Percentiles rank a stretch among this genome's conserved stretches.
Evolutionary conservation across 192 early-diverging fungal species (phyloP).

Genomic region (Lunasporangiospora selenospora): DNA sequence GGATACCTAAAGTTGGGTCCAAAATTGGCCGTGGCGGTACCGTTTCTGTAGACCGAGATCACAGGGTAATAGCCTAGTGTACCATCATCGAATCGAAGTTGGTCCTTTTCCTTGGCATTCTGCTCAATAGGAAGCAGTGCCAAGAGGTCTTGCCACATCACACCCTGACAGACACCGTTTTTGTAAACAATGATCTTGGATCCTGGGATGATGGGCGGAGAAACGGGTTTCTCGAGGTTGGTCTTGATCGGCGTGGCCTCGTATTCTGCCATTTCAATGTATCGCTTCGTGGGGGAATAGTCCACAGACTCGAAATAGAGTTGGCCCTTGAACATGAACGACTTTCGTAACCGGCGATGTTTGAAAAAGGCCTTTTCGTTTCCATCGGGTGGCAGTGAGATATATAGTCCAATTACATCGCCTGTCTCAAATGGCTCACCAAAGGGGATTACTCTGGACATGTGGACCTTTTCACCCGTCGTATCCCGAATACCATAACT

Average conservation of each 20-base stretch:
- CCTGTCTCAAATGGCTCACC: slow-evolving; percentile 66
- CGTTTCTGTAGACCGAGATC: slow-evolving; percentile 67
- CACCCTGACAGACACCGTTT: slow-evolving; percentile 65
- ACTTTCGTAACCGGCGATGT: slow-evolving; percentile 51
- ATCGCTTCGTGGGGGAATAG: slow-evolving; percentile 53
- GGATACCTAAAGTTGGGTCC: slow-evolving; percentile 68
- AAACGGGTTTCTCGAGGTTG: slow-evolving; percentile 18
- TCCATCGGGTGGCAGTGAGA: slow-evolving; percentile 55
- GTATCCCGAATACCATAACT: slow-evolving; percentile 69
- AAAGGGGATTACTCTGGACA: slow-evolving; percentile 53
- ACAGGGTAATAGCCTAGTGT: slow-evolving; percentile 71
- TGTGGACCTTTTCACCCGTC: slow-evolving; percentile 66
- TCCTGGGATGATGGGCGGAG: slow-evolving; percentile 51
- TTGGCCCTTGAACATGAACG: slow-evolving; percentile 60
- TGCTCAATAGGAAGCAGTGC: slow-evolving; percentile 53
- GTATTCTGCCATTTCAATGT: slow-evolving; percentile 55
- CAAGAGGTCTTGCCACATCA: slow-evolving; percentile 60
- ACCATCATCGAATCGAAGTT: slow-evolving; percentile 63
- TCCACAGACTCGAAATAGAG: slow-evolving; percentile 65
- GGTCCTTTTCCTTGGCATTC: slow-evolving; percentile 49
- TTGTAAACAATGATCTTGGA: slow-evolving; percentile 70
- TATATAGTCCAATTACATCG: slow-evolving; percentile 70
- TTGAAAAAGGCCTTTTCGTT: slow-evolving; percentile 48
- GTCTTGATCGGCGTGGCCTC: slow-evolving; percentile 52
- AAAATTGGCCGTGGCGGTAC: slow-evolving; percentile 66